A percentile compares a stretch with the other conserved stretches of the same genome.
These are phyloP conservation scores for Heritiera littoralis DNA, from an alignment of 345 rosid species.

Conservation along the genomic window DNA sequence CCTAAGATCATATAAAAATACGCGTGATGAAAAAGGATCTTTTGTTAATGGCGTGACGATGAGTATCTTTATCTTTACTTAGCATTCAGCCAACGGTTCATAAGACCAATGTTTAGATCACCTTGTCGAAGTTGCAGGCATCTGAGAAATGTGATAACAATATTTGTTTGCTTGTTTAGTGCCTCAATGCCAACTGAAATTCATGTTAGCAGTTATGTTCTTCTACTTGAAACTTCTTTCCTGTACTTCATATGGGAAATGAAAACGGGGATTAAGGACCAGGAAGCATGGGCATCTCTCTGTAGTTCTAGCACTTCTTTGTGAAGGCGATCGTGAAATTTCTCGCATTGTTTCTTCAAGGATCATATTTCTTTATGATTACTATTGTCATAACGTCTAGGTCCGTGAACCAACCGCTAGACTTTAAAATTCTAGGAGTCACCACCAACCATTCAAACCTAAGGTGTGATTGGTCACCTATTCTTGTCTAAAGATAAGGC, in stretches of 20 bases:
- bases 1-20: background rate
- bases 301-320: background rate
- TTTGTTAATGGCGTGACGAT: too few species aligned
- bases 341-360: constrained; percentile 8
- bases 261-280: background rate
- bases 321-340: background rate
- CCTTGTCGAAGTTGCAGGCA: background rate
- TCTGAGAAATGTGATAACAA: background rate
- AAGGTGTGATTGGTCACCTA: too few species aligned
- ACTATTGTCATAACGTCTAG: too few species aligned
- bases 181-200: background rate
- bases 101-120: background rate
- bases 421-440: too few species aligned
- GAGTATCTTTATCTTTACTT: background rate
- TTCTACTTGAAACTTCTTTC: background rate
- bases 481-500: too few species aligned
- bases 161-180: background rate
- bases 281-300: constrained; percentile 14
- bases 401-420: too few species aligned
- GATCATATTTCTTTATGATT: background rate
- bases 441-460: too few species aligned
- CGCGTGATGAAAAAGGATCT: background rate
- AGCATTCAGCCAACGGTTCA: background rate
- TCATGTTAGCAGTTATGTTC: background rate
- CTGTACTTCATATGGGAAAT: background rate